Base-by-base conservation (phyloP, 768 basidiomycete species). In the Dioszegia crocea region DNA sequence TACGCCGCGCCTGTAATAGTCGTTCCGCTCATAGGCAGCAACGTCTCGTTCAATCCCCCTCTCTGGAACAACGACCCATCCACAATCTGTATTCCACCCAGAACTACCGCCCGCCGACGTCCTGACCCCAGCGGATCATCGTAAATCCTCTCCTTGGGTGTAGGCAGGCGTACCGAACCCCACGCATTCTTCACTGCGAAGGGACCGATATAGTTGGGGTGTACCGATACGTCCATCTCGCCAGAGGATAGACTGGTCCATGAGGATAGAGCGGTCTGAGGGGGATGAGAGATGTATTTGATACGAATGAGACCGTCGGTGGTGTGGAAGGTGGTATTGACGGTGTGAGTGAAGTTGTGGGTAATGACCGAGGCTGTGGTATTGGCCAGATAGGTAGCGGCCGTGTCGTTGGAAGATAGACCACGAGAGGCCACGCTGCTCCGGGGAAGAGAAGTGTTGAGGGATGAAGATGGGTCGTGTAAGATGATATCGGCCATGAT, bases 171-270 rank as follows among this genome's bases (percentile, higher is more conserved):
- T 21, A 70, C 50, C 27, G 64, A 33, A 10, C 70, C 70, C 68
- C 68, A 72, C 6, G 56, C 36, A 23, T 67, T 66, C 45, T 54
- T 57, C 14, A 70, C 44, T 11, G 66, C 60, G 36, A 71, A 75
- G 2, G 70, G 66, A 8, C 76, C 76, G 26, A 74, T 62, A 46
- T 65, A 77, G 4, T 67, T 67, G 1, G 74, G 70, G 48, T 69
- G 60, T 36, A 74, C 53, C 5, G 59, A 29, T n/a, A 72, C 50
- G 26, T 61, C 49, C 30, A 73, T 65, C 29, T 65, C 67, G 26
- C 76, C 76, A 19, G 66, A 59, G 11, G 57, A 59, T 8, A 70
- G 68, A 8, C 43, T 52, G 8, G 66, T 60, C 8, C 63, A 51
- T 14, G 68, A 55, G 10, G 62, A 56, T 19, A 77, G 53, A 3